Evolutionary conservation across 805 yeast genomes (phyloP).

Genomic region (Saccharomycodes ludwigii): DNA sequence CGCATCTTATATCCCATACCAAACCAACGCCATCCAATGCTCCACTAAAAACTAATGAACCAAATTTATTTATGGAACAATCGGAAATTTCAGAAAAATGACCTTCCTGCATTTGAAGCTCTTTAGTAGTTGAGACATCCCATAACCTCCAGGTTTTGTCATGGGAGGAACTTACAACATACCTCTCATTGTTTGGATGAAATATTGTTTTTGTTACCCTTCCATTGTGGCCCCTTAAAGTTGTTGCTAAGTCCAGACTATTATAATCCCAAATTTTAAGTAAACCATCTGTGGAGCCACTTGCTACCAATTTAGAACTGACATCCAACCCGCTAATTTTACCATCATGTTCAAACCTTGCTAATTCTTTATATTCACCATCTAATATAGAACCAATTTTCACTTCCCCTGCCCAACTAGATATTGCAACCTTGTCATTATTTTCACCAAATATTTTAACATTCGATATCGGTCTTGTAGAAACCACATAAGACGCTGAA

Average conservation of each 20-base stretch:
- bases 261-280: conserved; percentile 26
- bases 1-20: conserved; percentile 82
- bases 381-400: conserved; percentile 33
- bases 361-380: conserved; percentile 19
- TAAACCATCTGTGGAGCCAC: conserved; percentile 36
- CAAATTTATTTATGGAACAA: conserved; percentile 59
- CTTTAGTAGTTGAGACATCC: conserved; percentile 45
- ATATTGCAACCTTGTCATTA: conserved; percentile 37
- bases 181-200: conserved; percentile 47
- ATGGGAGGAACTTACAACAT: conserved; percentile 58
- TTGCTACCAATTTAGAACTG: conserved; percentile 30
- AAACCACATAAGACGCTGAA: conserved; percentile 58
- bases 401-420: conserved; percentile 77
- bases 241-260: conserved; percentile 13
- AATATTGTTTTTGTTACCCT: conserved; percentile 50
- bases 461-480: conserved; percentile 56
- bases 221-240: conserved; percentile 32
- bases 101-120: conserved; percentile 69
- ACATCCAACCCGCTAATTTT: conserved; percentile 65
- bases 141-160: conserved; percentile 85
- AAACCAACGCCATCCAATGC: conserved; percentile 66
- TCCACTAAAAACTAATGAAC: conserved; percentile 61
- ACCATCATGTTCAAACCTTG: conserved; percentile 32
- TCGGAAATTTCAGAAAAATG: conserved; percentile 64
- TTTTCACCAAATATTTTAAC: conserved; percentile 33